Conservation (phyloP, 2,329 filamentous ascomycete genomes). For the Chaetomium sp. region DNA sequence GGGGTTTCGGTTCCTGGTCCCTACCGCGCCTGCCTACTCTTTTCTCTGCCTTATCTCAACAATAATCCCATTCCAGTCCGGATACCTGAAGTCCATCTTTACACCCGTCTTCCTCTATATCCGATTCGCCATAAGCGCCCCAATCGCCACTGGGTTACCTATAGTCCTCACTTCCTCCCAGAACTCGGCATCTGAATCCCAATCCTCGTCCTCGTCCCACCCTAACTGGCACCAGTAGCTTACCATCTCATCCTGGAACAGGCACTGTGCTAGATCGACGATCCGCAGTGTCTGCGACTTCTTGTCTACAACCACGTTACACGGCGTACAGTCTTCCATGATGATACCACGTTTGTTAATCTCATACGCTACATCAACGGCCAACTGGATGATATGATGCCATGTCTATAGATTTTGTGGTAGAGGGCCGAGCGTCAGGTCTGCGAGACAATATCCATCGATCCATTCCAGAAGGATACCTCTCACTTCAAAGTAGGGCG, state of each 20-base stretch:
- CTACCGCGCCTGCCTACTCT: not conserved
- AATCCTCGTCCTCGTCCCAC: conserved; percentile 9
- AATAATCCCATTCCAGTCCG: not conserved
- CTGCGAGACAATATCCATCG: conserved; percentile 3
- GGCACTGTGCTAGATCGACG: conserved; percentile 5
- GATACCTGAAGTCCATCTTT: conserved; percentile 6
- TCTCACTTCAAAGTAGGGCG: conserved; percentile 5
- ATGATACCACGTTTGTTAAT: conserved; percentile 6
- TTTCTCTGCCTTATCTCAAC: not conserved
- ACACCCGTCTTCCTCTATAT: conserved; percentile 1
- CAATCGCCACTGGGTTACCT: conserved; percentile 5
- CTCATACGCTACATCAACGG: conserved; percentile 1
- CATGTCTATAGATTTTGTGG: conserved; percentile 1
- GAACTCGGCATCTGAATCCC: conserved; percentile 10
- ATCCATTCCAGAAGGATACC: conserved; percentile 8
- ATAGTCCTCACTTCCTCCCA: conserved; percentile 1
- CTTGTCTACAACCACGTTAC: conserved; percentile 8
- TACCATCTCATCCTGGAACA: conserved; percentile 5
- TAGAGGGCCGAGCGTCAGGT: not conserved
- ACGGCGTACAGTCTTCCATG: conserved; percentile 7
- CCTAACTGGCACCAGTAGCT: not conserved
- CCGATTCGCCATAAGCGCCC: conserved; percentile 2
- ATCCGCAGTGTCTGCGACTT: conserved; percentile 5
- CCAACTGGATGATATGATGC: conserved; percentile 8
- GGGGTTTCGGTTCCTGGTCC: not conserved